These are phyloP conservation scores for Millerago galiae DNA, from an alignment of 805 yeast species.

Conservation along the genomic window DNA sequence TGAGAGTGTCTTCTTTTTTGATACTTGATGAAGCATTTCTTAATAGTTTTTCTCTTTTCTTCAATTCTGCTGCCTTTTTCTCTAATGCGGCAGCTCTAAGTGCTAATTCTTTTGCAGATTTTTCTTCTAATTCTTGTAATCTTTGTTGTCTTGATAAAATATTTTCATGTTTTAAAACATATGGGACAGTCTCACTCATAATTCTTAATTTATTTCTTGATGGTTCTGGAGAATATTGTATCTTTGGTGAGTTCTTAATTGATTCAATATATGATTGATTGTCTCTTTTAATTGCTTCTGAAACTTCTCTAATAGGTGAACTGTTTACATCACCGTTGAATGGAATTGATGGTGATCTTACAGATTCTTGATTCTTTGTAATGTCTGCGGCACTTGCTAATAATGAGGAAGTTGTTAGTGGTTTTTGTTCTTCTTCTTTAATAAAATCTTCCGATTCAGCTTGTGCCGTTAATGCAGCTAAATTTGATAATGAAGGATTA, in stretches of 20 bases:
- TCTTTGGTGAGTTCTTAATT: constrained; percentile 30
- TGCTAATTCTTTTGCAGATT: constrained; percentile 68
- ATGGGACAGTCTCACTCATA: constrained; percentile 81
- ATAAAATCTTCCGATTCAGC: constrained; percentile 1
- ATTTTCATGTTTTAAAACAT: constrained; percentile 70
- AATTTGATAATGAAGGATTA: constrained; percentile 55
- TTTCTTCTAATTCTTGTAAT: constrained; percentile 72
- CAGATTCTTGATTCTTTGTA: background rate
- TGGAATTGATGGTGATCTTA: constrained; percentile 5
- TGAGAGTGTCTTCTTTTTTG: constrained; percentile 47
- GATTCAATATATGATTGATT: constrained; percentile 32
- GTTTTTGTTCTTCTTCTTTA: constrained; percentile 5
- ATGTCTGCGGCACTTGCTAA: constrained; percentile 2
- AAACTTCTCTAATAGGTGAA: constrained; percentile 34
- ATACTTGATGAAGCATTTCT: constrained; percentile 25
- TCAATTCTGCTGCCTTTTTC: constrained; percentile 58
- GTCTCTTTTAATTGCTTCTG: constrained; percentile 29
- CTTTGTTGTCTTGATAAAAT: constrained; percentile 70
- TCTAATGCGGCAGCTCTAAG: constrained; percentile 72
- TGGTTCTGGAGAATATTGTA: constrained; percentile 27
- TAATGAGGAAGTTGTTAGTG: constrained; percentile 4
- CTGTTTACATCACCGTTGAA: constrained; percentile 18
- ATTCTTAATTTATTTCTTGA: constrained; percentile 64
- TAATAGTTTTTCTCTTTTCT: constrained; percentile 54
- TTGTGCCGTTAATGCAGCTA: constrained; percentile 40